Evolutionary conservation across 371 early-diverging fungal species (phyloP).

Genomic region (Nematocida displodere): DNA sequence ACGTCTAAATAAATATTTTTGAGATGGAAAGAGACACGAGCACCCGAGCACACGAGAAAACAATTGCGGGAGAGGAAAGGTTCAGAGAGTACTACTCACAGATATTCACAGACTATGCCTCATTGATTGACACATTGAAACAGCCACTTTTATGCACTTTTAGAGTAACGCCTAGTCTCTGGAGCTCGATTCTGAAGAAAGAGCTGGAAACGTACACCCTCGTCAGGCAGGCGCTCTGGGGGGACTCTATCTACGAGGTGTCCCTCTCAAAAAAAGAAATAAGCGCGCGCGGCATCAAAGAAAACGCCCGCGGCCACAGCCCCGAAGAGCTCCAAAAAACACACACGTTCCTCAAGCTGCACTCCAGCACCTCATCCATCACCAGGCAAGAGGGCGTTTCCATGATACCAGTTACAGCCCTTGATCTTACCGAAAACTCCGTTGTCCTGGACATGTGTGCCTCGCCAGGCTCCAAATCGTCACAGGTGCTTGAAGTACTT

Average conservation of each 20-base stretch:
- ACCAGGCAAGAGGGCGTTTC: slow-evolving; percentile 91
- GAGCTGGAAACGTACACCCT: slow-evolving; percentile 26
- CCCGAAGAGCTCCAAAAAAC: slow-evolving; percentile 37
- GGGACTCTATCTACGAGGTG: slow-evolving; percentile 34
- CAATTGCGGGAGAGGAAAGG: slow-evolving; percentile 12
- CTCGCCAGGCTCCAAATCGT: slow-evolving; percentile 70
- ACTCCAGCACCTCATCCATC: slow-evolving; percentile 72
- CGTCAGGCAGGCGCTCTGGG: slow-evolving; percentile 44
- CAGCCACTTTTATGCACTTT: slow-evolving; percentile 58
- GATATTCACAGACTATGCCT: slow-evolving; percentile 23
- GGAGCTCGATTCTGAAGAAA: slow-evolving; percentile 26
- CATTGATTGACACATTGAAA: slow-evolving; percentile 39
- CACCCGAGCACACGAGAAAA: not conserved
- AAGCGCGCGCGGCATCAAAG: not conserved
- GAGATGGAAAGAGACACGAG: slow-evolving; percentile 1
- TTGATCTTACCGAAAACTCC: slow-evolving; percentile 83
- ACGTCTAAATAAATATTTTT: slow-evolving; percentile 7
- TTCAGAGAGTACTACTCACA: slow-evolving; percentile 54
- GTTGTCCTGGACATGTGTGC: slow-evolving; percentile 71
- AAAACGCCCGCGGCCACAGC: slow-evolving; percentile 7
- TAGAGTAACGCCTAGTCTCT: slow-evolving; percentile 43
- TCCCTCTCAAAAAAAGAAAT: slow-evolving; percentile 43
- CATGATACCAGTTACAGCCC: slow-evolving; percentile 88
- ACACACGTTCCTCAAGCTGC: slow-evolving; percentile 47
- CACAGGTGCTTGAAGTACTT: slow-evolving; percentile 72